These are phyloP conservation scores for Jacaranda copaia DNA, from an alignment of 257 asterid species.

Conservation along the genomic window DNA sequence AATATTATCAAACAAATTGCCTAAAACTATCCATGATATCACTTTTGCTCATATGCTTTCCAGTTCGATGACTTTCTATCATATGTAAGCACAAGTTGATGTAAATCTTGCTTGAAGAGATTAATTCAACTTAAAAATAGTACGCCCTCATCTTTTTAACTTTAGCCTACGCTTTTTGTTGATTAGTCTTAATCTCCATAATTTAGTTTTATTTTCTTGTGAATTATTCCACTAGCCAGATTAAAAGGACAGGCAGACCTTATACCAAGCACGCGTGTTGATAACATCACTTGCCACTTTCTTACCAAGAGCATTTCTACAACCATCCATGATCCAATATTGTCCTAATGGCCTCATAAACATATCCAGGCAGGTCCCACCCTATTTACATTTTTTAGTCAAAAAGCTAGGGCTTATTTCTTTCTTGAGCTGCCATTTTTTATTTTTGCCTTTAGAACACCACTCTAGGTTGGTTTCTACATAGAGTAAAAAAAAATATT, in stretches of 20 bases:
- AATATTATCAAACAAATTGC: no score
- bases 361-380: conserved; percentile 18
- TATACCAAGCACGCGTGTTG: conserved; percentile 43
- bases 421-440: not conserved
- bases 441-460: not conserved
- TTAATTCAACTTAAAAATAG: not conserved
- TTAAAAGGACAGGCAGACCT: not conserved
- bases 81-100: no score
- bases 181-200: not conserved
- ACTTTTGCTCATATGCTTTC: no score
- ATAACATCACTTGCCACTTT: conserved; percentile 53
- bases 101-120: not conserved
- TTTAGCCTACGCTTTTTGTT: conserved; percentile 2
- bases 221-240: conserved; percentile 9
- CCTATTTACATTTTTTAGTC: conserved; percentile 6
- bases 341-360: not conserved
- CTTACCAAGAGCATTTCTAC: not conserved
- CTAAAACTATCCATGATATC: no score
- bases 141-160: not conserved
- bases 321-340: conserved; percentile 27
- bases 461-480: no score
- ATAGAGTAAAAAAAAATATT: no score
- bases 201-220: not conserved
- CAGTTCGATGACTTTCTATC: no score
- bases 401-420: conserved; percentile 17